Evolutionary conservation across 2,329 filamentous ascomycete genomes (phyloP).

Genomic region (Coniochaeta ligniaria): DNA sequence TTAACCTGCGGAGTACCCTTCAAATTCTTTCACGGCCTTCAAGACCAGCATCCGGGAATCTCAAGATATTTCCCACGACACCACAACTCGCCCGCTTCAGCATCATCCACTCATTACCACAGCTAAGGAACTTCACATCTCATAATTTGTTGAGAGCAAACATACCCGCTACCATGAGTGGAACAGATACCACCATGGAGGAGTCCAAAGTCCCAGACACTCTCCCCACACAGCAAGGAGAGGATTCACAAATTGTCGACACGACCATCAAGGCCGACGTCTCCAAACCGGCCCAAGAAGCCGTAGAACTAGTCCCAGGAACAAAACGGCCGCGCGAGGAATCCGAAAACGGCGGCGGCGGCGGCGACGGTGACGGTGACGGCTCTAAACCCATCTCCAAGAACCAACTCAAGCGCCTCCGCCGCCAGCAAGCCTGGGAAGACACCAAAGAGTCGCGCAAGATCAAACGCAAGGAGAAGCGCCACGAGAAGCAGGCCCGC

Average conservation of each 20-base stretch:
- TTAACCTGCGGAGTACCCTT: not conserved
- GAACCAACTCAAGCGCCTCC: slow-evolving; percentile 75
- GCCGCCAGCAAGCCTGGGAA: slow-evolving; percentile 68
- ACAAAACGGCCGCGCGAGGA: not conserved
- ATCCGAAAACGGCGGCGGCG: not conserved
- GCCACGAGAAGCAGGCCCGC: slow-evolving; percentile 36
- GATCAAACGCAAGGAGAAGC: slow-evolving; percentile 46
- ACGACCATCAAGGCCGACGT: not conserved
- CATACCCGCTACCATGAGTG: not conserved
- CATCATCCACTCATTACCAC: not conserved
- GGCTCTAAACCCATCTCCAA: slow-evolving; percentile 56
- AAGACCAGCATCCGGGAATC: not conserved
- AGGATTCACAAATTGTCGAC: not conserved
- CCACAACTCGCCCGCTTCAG: not conserved
- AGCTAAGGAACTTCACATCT: not conserved
- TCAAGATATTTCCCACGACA: not conserved
- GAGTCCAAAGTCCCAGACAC: not conserved
- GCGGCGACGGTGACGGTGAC: not conserved
- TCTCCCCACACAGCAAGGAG: not conserved
- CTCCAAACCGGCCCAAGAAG: not conserved
- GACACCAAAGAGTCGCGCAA: slow-evolving; percentile 55
- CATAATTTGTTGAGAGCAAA: not conserved
- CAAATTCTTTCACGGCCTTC: not conserved
- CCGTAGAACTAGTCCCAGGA: not conserved
- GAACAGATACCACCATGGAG: not conserved